Evolutionary conservation across 768 basidiomycete genomes (phyloP).

Genomic region (Dictyophora rubrovolvata): DNA sequence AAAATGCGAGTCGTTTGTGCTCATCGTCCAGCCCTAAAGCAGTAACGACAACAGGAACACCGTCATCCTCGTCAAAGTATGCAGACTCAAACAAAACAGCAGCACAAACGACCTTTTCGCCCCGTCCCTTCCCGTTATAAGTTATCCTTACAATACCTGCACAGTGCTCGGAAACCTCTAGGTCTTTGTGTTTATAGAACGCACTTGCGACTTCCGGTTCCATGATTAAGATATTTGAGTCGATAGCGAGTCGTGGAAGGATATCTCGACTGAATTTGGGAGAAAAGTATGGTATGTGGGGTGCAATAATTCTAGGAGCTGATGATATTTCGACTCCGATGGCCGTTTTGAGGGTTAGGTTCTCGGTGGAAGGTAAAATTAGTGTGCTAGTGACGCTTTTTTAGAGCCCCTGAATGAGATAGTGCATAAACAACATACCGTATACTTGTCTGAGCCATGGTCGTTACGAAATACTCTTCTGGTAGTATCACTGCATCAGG

Average conservation of each 20-base stretch:
- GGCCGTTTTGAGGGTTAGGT: slow-evolving; percentile 40
- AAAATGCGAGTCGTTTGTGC: slow-evolving; percentile 35
- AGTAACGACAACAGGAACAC: slow-evolving; percentile 38
- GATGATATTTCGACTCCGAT: slow-evolving; percentile 51
- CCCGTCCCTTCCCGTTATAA: slow-evolving; percentile 19
- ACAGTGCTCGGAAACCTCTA: slow-evolving; percentile 42
- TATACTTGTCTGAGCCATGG: slow-evolving; percentile 44
- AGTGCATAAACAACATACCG: slow-evolving; percentile 24
- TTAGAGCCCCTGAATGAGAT: neutral
- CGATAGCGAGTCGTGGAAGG: slow-evolving; percentile 36
- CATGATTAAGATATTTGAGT: slow-evolving; percentile 32
- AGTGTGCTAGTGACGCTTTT: slow-evolving; percentile 27
- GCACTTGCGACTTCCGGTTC: slow-evolving; percentile 41
- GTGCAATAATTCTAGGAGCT: slow-evolving; percentile 48
- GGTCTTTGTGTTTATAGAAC: slow-evolving; percentile 30
- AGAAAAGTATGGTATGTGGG: slow-evolving; percentile 46
- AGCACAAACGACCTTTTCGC: slow-evolving; percentile 37
- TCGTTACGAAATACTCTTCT: slow-evolving; percentile 30
- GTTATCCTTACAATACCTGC: slow-evolving; percentile 39
- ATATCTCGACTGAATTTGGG: slow-evolving; percentile 44
- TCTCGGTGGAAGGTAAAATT: slow-evolving; percentile 33
- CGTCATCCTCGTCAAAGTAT: slow-evolving; percentile 29
- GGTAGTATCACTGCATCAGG: slow-evolving; percentile 34
- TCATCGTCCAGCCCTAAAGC: slow-evolving; percentile 36
- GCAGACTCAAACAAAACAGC: slow-evolving; percentile 45